Evolutionary conservation across 2,329 filamentous ascomycete species (phyloP).

Genomic region (Pseudogymnoascus sp.): DNA sequence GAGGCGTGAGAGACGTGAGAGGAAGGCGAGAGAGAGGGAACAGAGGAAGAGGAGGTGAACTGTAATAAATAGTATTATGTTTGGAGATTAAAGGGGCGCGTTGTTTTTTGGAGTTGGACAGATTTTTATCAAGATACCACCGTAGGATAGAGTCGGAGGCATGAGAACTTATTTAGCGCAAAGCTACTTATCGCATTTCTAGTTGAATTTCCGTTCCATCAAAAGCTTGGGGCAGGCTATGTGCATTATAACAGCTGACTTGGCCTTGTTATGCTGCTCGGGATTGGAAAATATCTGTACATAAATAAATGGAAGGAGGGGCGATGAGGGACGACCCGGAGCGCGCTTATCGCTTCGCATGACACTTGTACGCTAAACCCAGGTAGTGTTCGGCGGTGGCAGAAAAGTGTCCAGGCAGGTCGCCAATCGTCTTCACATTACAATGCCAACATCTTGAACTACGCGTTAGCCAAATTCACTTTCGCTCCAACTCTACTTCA

Average conservation of each 20-base stretch:
- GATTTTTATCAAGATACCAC: background rate
- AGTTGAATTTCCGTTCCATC: background rate
- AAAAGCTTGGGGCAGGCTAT: background rate
- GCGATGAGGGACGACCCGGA: background rate
- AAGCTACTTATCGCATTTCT: background rate
- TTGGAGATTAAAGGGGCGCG: background rate
- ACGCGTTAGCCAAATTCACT: background rate
- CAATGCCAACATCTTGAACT: background rate
- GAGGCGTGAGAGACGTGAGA: slow-evolving; percentile 13
- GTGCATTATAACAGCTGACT: background rate
- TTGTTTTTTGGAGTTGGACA: background rate
- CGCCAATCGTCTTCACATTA: background rate
- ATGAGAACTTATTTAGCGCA: background rate
- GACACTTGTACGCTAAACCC: background rate
- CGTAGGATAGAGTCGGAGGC: background rate
- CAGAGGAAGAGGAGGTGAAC: slow-evolving; percentile 15
- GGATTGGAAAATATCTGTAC: background rate
- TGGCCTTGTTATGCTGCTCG: too few species aligned
- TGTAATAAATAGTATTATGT: background rate
- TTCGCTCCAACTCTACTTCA: background rate
- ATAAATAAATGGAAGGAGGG: background rate
- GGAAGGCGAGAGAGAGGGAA: slow-evolving; percentile 22
- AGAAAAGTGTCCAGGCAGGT: slow-evolving; percentile 7
- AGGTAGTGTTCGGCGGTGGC: background rate
- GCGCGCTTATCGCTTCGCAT: background rate